Evolutionary conservation across 75 land plant species (phyloP), one percentile per base, ranked within the genome.

Genomic region (Ceratopteris richardii): DNA sequence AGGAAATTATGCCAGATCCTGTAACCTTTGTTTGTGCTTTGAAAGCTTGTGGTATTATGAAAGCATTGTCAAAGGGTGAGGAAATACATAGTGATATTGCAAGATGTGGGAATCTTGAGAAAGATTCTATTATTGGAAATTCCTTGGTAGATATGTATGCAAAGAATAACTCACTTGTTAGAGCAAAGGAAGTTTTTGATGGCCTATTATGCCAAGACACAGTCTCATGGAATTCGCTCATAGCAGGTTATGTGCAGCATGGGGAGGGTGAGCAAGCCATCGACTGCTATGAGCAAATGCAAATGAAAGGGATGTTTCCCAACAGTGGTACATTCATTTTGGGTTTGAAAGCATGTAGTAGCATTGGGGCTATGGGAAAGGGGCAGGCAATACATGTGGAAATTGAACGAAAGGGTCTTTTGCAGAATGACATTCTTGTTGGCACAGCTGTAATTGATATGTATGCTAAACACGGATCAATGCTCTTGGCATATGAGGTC

Each of bases 11-110:
- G 19, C 90, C 85, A 19, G 79, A 82, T 62, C 52, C 63, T 51
- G 77, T 82, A 18, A 82, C 85, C 14, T 31, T 86, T 42, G 80
- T 70, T 0, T 70, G 79, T 46, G 69, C 75, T 47, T 73, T 82
- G 17, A 67, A 77, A 6, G 74, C 74, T 14, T 76, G 82, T 71
- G 80, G 75, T 1, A 63, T 68, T 20, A 55, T 66, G 1, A 70
- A 63, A 22, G 66, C 71, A 52, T 56, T 82, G 26, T 75, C 59
- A 30, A 76, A 82, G 60, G 90, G 86, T 0, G 73, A 61, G 44
- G 86, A 82, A 43, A 50, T 82, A 1, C 90, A 86, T 56, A 70
- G 70, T 55, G 75, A 77, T 65, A 60, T 80, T 14, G 55, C 14
- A 6, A 46, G 71, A 13, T 62, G 39, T 54, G 58, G 53, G 20